Evolutionary conservation across 345 rosid genomes (phyloP).

Genomic region (Rhizophora mangle): DNA sequence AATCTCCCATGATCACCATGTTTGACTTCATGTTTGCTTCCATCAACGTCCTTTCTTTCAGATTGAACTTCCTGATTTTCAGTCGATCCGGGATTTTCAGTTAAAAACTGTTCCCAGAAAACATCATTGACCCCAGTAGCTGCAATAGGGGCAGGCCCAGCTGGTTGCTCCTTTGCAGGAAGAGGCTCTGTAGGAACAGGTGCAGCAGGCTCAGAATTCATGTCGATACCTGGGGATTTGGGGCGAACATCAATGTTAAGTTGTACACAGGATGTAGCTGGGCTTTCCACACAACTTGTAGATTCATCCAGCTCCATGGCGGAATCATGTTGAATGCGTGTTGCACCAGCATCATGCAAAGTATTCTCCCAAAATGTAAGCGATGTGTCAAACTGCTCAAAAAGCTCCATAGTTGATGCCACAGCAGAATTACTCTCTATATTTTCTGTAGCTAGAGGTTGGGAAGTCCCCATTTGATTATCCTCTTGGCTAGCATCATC

Average conservation of each 20-base stretch:
- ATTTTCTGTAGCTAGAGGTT: constrained; percentile 31
- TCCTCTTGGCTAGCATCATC: constrained; percentile 44
- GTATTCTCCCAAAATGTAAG: constrained; percentile 70
- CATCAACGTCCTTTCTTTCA: constrained; percentile 59
- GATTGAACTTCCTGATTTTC: constrained; percentile 72
- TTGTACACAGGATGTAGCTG: constrained; percentile 50
- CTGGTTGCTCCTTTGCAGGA: constrained; percentile 32
- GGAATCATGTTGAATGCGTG: constrained; percentile 27
- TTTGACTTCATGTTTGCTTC: constrained; percentile 37
- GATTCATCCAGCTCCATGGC: constrained; percentile 65
- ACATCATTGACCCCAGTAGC: constrained; percentile 76
- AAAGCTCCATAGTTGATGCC: constrained; percentile 43
- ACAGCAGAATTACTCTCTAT: constrained; percentile 31
- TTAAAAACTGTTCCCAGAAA: constrained; percentile 96
- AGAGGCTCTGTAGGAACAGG: constrained; percentile 33
- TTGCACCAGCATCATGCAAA: constrained; percentile 35
- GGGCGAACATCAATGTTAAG: constrained; percentile 44
- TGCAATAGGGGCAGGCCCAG: constrained; percentile 31
- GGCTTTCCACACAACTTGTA: constrained; percentile 66
- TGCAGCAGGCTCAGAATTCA: constrained; percentile 65
- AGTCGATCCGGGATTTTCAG: constrained; percentile 83
- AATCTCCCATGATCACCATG: constrained; percentile 45
- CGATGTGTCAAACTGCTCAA: constrained; percentile 64
- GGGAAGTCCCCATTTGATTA: constrained; percentile 34
- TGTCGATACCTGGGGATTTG: constrained; percentile 68